Percentiles rank a stretch among this genome's conserved stretches.
Conservation (phyloP, 2,329 filamentous ascomycete genomes). For the Gliomastix tumulicola region DNA sequence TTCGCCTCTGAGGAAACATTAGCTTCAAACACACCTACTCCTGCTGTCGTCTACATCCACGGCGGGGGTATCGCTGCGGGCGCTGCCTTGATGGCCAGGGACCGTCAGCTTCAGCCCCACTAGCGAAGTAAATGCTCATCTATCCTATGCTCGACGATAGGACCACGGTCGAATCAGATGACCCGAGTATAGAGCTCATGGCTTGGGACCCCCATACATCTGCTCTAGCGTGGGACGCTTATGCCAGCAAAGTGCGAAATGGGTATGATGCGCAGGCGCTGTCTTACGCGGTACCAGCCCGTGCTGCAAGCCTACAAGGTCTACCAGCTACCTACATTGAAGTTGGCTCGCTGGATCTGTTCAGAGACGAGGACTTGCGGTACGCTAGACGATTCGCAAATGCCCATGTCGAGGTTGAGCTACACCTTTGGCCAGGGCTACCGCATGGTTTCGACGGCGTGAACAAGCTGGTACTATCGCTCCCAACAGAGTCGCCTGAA, state of each 20-base stretch:
- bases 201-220: no score
- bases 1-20: no score
- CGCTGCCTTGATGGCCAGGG: background rate
- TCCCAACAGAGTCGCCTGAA: background rate
- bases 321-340: background rate
- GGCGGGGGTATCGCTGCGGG: background rate
- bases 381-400: background rate
- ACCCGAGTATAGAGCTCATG: no score
- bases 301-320: background rate
- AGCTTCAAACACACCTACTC: no score
- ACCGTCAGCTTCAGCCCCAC: background rate
- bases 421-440: background rate
- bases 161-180: background rate
- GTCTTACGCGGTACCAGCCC: background rate
- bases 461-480: background rate
- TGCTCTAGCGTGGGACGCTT: no score
- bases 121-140: background rate
- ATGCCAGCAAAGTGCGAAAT: no score
- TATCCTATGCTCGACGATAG: background rate
- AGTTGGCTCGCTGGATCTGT: background rate
- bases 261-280: no score
- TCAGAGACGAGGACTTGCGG: background rate
- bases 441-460: background rate
- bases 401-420: background rate
- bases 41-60: no score